Percentiles rank a stretch among this genome's conserved stretches.
Evolutionary conservation across 768 basidiomycete genomes (phyloP).

Genomic region (Piloderma croceum): DNA sequence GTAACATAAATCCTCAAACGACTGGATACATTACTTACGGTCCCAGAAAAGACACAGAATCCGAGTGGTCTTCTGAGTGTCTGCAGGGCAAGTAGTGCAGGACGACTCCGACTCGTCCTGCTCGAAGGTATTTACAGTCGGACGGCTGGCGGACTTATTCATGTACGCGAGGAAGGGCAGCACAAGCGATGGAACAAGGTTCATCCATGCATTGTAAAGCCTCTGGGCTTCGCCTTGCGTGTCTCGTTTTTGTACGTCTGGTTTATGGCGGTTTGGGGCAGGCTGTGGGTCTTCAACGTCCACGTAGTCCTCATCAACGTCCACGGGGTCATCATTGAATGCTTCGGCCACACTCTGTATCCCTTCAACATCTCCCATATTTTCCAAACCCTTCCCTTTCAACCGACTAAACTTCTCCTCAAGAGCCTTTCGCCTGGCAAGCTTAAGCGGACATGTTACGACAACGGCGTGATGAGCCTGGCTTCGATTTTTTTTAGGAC

Average conservation of each 20-base stretch:
- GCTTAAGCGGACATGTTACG: no score
- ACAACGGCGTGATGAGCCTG: no score
- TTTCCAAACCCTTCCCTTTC: no score
- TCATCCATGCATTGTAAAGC: slow-evolving; percentile 1
- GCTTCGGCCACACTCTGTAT: no score
- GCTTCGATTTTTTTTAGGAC: no score
- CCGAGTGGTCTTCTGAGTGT: background rate
- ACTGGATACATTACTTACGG: slow-evolving; percentile 1
- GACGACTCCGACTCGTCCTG: background rate
- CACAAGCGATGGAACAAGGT: slow-evolving; percentile 5
- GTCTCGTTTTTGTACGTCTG: background rate
- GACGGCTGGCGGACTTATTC: background rate
- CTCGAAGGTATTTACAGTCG: background rate
- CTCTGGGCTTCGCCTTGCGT: background rate
- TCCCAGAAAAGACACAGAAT: slow-evolving; percentile 7
- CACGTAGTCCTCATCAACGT: background rate
- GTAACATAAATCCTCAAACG: background rate
- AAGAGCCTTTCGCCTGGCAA: no score
- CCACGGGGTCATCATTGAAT: no score
- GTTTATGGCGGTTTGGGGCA: background rate
- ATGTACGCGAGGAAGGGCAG: slow-evolving; percentile 3
- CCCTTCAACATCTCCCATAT: no score
- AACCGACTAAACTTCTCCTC: no score
- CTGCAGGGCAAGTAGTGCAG: background rate
- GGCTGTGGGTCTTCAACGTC: background rate